A percentile compares a stretch with the other conserved stretches of the same genome.
These are phyloP conservation scores for Chenopodium quinoa DNA, from an alignment of 148 eudicot species.

Conservation along the genomic window DNA sequence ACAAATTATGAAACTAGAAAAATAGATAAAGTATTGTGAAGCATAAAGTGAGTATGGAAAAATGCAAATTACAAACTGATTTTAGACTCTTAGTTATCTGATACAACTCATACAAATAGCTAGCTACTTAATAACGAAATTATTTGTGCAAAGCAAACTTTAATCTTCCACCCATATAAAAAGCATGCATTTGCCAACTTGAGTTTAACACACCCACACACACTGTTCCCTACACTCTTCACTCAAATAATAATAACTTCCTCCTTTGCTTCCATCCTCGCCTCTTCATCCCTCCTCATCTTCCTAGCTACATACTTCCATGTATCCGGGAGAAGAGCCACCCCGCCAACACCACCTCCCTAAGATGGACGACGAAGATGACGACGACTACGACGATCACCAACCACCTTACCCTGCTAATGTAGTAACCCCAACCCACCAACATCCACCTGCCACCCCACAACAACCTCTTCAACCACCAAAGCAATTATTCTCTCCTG, in stretches of 20 bases:
- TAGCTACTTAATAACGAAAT: too few relatives aligned
- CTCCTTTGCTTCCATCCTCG: neutral
- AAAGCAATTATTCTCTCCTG: neutral
- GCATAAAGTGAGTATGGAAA: too few relatives aligned
- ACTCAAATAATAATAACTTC: too few relatives aligned
- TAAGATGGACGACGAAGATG: constrained; percentile 27
- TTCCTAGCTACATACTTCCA: neutral
- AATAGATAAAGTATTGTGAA: too few relatives aligned
- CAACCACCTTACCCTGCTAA: constrained; percentile 1
- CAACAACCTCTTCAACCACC: constrained; percentile 28
- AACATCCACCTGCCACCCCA: constrained; percentile 12
- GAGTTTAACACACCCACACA: neutral
- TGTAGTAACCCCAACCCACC: neutral
- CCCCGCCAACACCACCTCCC: constrained; percentile 37
- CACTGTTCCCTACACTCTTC: neutral
- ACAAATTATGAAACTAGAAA: too few relatives aligned
- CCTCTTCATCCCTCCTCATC: neutral
- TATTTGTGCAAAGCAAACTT: neutral
- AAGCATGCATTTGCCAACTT: neutral
- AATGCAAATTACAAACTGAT: too few relatives aligned
- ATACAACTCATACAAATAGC: too few relatives aligned
- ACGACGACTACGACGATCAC: neutral
- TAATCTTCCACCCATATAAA: neutral
- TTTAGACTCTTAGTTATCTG: too few relatives aligned
- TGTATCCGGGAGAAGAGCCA: constrained; percentile 23